Base-by-base conservation (phyloP, 192 early-diverging fungal genomes). In the Thamnidium elegans region DNA sequence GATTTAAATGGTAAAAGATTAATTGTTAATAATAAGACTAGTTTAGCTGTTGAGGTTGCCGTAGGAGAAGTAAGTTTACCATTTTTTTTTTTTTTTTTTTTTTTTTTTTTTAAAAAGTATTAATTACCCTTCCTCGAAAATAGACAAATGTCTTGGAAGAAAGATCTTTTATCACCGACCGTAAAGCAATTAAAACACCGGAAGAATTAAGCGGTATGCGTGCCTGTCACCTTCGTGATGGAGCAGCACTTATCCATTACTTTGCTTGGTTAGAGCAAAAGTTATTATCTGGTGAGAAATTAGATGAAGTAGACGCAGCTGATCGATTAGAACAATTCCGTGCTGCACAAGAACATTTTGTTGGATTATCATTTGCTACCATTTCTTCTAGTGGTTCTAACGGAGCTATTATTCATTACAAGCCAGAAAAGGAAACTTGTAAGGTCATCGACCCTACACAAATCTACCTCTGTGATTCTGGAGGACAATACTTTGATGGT, bases 321-420 rank as follows among this genome's bases (percentile, higher is more conserved):
- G 90, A 90, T 71, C 84, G 87, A 44, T 81, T 97, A 9, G 93
- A 94, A 73, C 66, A 72, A 70, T 84, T 94, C 69, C 81, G 96
- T 59, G 62, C 66, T 51, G 85, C 82, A 62, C 89, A 92, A 68
- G 68, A 79, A 34, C 71, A 91, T 72, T 97, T 93, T 76, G 88
- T 94, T 31, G 97, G 97, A 2, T 88, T 96, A 51, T 93, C 91
- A 60, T 99, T 99, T 67, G 90, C 89, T 68, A 99, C 97, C 20
- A 99, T 99, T 65, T 97, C 94, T 7, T 88, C 91, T 14, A 93
- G 93, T 8, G 97, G 97, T 3, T 74, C 97, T n/a, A 99, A 96
- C 67, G 97, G 94, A 6, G 90, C 94, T 39, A 94, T 99, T 73
- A 97, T 99, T 70, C 97, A 99, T 74, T 99, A 99, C 83, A 89